Conservation (phyloP, 345 rosid genomes). For the Pistacia atlantica region DNA sequence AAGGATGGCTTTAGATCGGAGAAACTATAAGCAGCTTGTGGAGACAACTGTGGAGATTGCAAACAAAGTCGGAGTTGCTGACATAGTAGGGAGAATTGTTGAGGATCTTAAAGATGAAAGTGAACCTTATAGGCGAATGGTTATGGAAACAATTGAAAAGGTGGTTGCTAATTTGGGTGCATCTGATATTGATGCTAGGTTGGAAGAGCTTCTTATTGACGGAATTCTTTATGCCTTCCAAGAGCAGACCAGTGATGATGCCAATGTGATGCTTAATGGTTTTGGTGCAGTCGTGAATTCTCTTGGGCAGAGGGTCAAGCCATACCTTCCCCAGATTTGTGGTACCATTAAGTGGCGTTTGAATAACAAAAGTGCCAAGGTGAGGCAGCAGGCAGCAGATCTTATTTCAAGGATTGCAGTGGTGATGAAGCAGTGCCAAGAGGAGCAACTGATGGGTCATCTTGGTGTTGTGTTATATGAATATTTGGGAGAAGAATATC, state of each 20-base stretch:
- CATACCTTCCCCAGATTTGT: conserved; percentile 99
- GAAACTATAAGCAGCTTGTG: conserved; percentile 91
- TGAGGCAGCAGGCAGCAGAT: conserved; percentile 98
- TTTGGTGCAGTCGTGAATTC: conserved; percentile 98
- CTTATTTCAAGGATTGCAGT: conserved; percentile 96
- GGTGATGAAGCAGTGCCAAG: conserved; percentile 98
- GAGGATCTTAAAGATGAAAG: conserved; percentile 98
- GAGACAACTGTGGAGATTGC: conserved; percentile 99
- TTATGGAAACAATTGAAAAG: conserved; percentile 99
- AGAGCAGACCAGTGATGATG: conserved; percentile 97
- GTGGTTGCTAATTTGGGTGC: conserved; percentile 93
- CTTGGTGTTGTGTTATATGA: conserved; percentile 97
- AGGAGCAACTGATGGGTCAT: conserved; percentile 99
- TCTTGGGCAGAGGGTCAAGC: conserved; percentile 96
- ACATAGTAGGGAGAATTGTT: conserved; percentile 85
- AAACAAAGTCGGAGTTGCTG: conserved; percentile 93
- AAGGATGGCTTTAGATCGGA: conserved; percentile 95
- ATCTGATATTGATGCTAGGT: conserved; percentile 87
- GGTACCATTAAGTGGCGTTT: conserved; percentile 99
- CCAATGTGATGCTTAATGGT: conserved; percentile 98
- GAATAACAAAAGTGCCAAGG: conserved; percentile 99
- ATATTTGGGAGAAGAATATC: conserved; percentile 97
- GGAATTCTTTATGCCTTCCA: conserved; percentile 99
- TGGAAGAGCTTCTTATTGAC: conserved; percentile 97
- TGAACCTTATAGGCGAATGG: conserved; percentile 93